Evolutionary conservation across 306 rosid species (phyloP).

Genomic region (Lablab purpureus): DNA sequence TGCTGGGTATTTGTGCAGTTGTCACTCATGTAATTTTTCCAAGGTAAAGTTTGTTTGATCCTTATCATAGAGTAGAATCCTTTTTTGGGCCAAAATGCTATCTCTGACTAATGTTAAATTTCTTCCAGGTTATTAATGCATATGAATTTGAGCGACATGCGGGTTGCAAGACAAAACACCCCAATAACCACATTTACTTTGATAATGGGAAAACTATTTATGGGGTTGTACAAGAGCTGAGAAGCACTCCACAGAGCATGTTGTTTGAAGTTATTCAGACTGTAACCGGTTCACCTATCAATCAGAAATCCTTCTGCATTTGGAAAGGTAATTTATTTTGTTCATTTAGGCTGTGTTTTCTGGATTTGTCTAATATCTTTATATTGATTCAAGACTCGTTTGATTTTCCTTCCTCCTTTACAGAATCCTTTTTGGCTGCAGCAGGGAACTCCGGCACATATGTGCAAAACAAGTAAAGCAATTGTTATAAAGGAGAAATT

Average conservation of each 20-base stretch:
- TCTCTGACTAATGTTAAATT: conserved; percentile 35
- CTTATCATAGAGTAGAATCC: conserved; percentile 19
- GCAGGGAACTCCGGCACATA: conserved; percentile 75
- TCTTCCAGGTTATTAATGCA: conserved; percentile 69
- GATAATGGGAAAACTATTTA: conserved; percentile 87
- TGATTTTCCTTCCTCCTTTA: conserved; percentile 17
- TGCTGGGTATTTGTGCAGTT: conserved; percentile 81
- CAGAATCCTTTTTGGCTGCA: conserved; percentile 80
- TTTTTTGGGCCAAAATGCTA: conserved; percentile 32
- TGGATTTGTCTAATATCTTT: neutral
- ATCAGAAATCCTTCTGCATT: conserved; percentile 75
- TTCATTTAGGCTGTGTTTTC: neutral
- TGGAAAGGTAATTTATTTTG: conserved; percentile 65
- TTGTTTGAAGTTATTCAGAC: conserved; percentile 80
- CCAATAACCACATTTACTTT: conserved; percentile 83
- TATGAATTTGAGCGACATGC: conserved; percentile 90
- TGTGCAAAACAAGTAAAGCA: conserved; percentile 66
- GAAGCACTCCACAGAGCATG: conserved; percentile 77
- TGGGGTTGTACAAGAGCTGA: conserved; percentile 84
- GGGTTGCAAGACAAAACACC: conserved; percentile 86
- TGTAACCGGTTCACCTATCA: conserved; percentile 75
- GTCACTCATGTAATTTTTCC: conserved; percentile 67
- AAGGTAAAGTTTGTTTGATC: conserved; percentile 58
- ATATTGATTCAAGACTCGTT: conserved; percentile 24
- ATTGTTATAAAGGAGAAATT: conserved; percentile 46